Base-by-base conservation (phyloP, 495 filamentous ascomycete species). In the Daldinia grandis region DNA sequence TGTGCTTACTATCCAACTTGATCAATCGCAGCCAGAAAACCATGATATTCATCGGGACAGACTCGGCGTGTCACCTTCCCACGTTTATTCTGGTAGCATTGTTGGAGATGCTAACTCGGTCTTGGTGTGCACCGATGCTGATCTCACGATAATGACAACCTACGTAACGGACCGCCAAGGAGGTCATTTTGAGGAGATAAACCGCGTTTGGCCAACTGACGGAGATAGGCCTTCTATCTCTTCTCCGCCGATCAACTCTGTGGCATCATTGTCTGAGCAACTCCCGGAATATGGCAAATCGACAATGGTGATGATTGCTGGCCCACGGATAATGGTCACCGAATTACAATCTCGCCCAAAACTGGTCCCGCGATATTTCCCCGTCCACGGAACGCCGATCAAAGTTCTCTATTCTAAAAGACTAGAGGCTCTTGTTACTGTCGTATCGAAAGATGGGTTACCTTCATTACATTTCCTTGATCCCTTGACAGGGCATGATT, bases 331-430 rank as follows among this genome's bases (percentile, higher is more conserved):
- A 3, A 68, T 88, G 27, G 71, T 89, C 14, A 80, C 83, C 15
- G 79, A 83, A n/a, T 60, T 90, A 21, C 80, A 85, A 50, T 71
- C 76, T 10, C 73, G 74, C 5, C 78, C 81, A 7, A 83, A 83
- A 50, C 78, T 83, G 0, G 81, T 89, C 7, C 86, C 87, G 14
- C 82, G 89, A 6, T 80, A 80, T 49, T 76, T 89, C 1, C 76
- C 76, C 0, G 69, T 88, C 5, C 61, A 64, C 9, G 84, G 84
- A 3, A 85, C 85, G 1, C 88, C 88, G 14, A 78, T 78, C 5
- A 85, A 83, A 40, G 67, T 90, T 0, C 62, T 89, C 12, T 89
- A 87, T 72, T 87, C 84, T 3, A 76, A 80, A 10, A 69, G 69
- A 30, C 78, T 88, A 5, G 77, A 82, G 4, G 81, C 83, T 62